These are phyloP conservation scores for Stemphylium beticola DNA, from an alignment of 2,329 filamentous ascomycete species.

Conservation along the genomic window DNA sequence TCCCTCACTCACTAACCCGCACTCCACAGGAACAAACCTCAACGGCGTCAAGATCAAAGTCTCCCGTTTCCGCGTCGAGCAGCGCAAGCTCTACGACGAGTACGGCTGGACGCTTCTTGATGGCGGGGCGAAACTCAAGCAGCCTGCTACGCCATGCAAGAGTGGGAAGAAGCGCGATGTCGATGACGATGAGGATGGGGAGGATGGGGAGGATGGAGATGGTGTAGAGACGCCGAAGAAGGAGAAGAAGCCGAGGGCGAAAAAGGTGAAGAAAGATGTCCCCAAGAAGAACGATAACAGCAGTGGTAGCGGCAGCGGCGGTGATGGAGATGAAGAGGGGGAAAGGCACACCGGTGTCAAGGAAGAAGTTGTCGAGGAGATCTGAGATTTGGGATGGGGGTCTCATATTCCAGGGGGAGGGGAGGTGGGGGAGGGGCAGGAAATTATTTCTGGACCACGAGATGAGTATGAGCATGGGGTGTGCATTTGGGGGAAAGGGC, in stretches of 20 bases:
- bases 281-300: not conserved
- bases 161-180: constrained; percentile 2
- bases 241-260: constrained; percentile 19
- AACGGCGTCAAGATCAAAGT: constrained; percentile 28
- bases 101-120: constrained; percentile 19
- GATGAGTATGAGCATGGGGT: too few species aligned
- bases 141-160: constrained; percentile 1
- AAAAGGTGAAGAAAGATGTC: constrained; percentile 12
- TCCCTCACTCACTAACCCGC: not conserved
- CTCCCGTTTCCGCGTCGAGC: constrained; percentile 14
- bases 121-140: constrained; percentile 6
- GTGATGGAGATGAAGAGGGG: not conserved
- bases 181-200: not conserved
- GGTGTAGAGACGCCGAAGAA: constrained; percentile 12
- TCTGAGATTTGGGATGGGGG: not conserved
- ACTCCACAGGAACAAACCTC: constrained; percentile 6
- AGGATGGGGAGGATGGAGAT: not conserved
- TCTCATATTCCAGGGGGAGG: too few species aligned
- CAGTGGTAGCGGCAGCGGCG: not conserved
- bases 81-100: constrained; percentile 21
- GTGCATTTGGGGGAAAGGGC: too few species aligned
- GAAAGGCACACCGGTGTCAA: not conserved
- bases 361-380: constrained; percentile 3
- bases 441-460: too few species aligned
- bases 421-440: too few species aligned